Conservation (phyloP, 805 yeast genomes). For the Starmerella sirachaensis region DNA sequence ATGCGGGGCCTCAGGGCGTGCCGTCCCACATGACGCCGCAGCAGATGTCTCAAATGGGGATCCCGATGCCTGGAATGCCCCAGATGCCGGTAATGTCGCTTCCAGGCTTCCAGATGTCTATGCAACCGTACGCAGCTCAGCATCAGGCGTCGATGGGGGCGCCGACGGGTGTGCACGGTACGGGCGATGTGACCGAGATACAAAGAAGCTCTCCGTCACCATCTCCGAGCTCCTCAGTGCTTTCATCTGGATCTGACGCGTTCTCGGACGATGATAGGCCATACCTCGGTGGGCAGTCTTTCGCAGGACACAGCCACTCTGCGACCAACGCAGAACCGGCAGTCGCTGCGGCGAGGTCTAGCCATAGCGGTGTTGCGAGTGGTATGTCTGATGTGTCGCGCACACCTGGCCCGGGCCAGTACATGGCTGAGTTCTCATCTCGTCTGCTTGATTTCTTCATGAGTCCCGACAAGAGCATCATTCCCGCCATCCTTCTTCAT, state of each 20-base stretch:
- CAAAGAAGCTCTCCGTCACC: constrained; percentile 13
- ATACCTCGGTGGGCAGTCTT: constrained; percentile 6
- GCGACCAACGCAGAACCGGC: constrained; percentile 10
- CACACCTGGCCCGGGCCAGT: constrained; percentile 12
- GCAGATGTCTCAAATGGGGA: constrained; percentile 3
- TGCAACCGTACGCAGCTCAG: constrained; percentile 8
- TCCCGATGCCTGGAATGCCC: constrained; percentile 7
- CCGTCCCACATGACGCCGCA: constrained; percentile 3
- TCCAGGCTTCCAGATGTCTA: constrained; percentile 8
- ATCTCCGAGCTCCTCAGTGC: constrained; percentile 17
- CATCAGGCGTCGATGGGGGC: constrained; percentile 6
- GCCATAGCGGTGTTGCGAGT: not conserved
- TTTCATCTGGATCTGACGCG: constrained; percentile 19
- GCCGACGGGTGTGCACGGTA: no score
- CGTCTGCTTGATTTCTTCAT: constrained; percentile 43
- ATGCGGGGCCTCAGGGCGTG: constrained; percentile 1
- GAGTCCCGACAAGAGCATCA: constrained; percentile 42
- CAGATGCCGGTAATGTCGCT: constrained; percentile 6
- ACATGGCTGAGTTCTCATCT: constrained; percentile 34
- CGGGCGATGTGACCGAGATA: not conserved
- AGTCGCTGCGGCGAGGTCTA: constrained; percentile 7
- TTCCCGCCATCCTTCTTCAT: constrained; percentile 54
- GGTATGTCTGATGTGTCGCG: not conserved
- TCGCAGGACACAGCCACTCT: not conserved
- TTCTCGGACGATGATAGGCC: constrained; percentile 16